Conservation (phyloP, 495 filamentous ascomycete genomes). For the Geoglossum glabrum region DNA sequence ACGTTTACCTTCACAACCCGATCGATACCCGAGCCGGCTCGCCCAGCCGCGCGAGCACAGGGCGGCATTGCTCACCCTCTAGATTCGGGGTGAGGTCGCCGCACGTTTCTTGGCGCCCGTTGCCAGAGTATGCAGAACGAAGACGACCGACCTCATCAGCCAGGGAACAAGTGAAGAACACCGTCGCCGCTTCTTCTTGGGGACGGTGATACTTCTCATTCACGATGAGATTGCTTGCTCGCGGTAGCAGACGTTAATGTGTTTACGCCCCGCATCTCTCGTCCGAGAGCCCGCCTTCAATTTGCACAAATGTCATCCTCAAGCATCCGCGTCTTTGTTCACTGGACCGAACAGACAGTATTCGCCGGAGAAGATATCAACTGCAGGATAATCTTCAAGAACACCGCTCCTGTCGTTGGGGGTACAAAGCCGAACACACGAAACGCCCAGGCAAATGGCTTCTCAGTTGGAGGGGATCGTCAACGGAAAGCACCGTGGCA, state of each 20-base stretch:
- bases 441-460: slow-evolving; percentile 20
- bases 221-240: not conserved
- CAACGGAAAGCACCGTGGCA: slow-evolving; percentile 19
- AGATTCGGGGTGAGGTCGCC: too few species aligned
- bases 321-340: slow-evolving; percentile 85
- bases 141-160: too few species aligned
- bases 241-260: not conserved
- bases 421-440: not conserved
- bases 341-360: slow-evolving; percentile 76
- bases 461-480: slow-evolving; percentile 17
- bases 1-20: too few species aligned
- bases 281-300: not conserved
- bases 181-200: not conserved
- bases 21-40: too few species aligned
- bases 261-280: not conserved
- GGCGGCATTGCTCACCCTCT: too few species aligned
- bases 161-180: not conserved
- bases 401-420: slow-evolving; percentile 35
- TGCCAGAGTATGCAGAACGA: too few species aligned
- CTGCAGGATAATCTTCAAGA: slow-evolving; percentile 92
- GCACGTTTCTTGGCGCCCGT: too few species aligned
- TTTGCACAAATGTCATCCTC: slow-evolving; percentile 23
- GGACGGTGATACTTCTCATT: not conserved
- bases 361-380: slow-evolving; percentile 89
- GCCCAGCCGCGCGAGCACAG: too few species aligned